Evolutionary conservation across 129 eudicot species (phyloP).

Genomic region (Centaurea solstitialis): DNA sequence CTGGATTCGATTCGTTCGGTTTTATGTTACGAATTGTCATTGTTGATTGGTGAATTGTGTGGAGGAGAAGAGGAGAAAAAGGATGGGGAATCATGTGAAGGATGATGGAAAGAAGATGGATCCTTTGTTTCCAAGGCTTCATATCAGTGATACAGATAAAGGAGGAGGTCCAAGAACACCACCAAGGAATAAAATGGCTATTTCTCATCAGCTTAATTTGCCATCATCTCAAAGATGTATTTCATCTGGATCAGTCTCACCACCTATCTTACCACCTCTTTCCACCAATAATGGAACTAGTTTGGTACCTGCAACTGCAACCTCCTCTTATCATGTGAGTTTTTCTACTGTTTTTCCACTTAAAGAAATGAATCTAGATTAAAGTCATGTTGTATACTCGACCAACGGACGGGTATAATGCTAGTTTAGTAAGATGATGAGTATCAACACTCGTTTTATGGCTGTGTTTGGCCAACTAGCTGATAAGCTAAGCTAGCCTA

Average conservation of each 20-base stretch:
- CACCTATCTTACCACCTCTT: constrained; percentile 30
- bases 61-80: background rate
- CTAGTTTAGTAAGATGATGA: too few species aligned
- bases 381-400: too few species aligned
- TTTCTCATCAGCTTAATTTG: constrained; percentile 49
- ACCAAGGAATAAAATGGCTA: constrained; percentile 76
- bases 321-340: constrained; percentile 57
- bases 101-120: constrained; percentile 65
- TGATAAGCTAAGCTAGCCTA: too few species aligned
- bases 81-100: constrained; percentile 63
- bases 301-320: constrained; percentile 35
- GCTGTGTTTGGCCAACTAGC: too few species aligned
- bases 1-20: background rate
- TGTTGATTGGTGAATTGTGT: background rate
- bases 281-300: constrained; percentile 17
- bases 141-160: constrained; percentile 55
- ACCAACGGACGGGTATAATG: too few species aligned
- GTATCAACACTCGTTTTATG: too few species aligned
- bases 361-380: too few species aligned
- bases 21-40: background rate
- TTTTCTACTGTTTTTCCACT: background rate
- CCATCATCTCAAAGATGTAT: constrained; percentile 31
- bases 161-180: constrained; percentile 79
- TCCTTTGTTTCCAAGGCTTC: constrained; percentile 83
- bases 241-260: constrained; percentile 29